Evolutionary conservation across 1,284 basidiomycete species (phyloP).

Genomic region (Trichosporon faecale): DNA sequence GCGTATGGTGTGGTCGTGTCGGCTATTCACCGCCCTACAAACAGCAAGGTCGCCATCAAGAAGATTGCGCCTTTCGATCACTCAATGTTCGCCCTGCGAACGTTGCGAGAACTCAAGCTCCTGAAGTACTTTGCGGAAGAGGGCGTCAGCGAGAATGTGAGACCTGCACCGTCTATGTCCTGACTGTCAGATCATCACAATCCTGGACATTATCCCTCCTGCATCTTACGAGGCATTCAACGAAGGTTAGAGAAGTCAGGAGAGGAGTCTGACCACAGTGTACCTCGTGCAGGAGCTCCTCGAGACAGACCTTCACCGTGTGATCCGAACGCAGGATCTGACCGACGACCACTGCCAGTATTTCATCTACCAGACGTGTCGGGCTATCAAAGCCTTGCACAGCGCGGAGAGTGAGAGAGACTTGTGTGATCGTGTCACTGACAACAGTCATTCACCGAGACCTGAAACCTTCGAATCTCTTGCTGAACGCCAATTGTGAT

Average conservation of each 20-base stretch:
- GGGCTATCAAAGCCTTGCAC: conserved; percentile 90
- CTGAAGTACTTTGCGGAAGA: conserved; percentile 87
- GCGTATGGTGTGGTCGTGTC: conserved; percentile 74
- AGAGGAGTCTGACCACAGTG: conserved; percentile 28
- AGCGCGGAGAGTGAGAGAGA: conserved; percentile 71
- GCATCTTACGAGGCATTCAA: conserved; percentile 84
- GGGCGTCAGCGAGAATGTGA: conserved; percentile 86
- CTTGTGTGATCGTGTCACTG: no score
- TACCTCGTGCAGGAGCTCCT: conserved; percentile 71
- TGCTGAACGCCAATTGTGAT: conserved; percentile 95
- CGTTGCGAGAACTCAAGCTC: conserved; percentile 80
- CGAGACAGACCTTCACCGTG: conserved; percentile 73
- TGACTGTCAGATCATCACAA: conserved; percentile 75
- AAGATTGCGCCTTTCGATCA: conserved; percentile 91
- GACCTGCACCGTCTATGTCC: conserved; percentile 39
- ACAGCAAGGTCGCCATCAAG: conserved; percentile 81
- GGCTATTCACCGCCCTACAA: conserved; percentile 73
- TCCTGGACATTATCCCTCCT: conserved; percentile 91
- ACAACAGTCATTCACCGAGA: conserved; percentile 80
- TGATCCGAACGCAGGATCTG: conserved; percentile 73
- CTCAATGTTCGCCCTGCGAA: conserved; percentile 84
- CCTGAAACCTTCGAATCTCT: conserved; percentile 89
- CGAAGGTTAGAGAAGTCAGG: conserved; percentile 62
- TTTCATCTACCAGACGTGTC: conserved; percentile 61
- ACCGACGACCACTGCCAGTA: conserved; percentile 83